Conservation (phyloP, 148 eudicot genomes). For the Rheum nobile region DNA sequence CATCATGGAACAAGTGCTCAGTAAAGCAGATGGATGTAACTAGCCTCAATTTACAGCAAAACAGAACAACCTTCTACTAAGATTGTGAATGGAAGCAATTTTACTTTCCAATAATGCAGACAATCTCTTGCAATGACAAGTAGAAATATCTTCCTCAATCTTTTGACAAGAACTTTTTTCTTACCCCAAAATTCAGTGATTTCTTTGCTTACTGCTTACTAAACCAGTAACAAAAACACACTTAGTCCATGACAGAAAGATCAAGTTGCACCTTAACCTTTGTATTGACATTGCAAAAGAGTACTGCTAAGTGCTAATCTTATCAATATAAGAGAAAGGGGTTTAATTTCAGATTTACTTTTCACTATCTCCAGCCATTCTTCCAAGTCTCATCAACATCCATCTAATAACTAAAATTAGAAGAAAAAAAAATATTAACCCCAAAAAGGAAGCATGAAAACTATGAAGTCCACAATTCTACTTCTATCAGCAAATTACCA, state of each 20-base stretch:
- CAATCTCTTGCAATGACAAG: neutral
- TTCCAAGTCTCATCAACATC: neutral
- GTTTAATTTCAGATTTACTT: neutral
- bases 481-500: neutral
- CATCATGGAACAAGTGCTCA: neutral
- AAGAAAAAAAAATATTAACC: neutral
- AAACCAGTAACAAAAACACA: neutral
- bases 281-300: neutral
- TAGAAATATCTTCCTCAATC: neutral
- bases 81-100: neutral
- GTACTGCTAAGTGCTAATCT: neutral
- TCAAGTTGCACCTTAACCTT: neutral
- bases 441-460: neutral
- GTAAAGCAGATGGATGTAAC: conserved; percentile 7
- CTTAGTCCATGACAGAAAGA: neutral
- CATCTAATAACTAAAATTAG: neutral
- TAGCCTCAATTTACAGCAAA: neutral
- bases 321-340: neutral
- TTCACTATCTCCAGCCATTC: neutral
- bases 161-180: neutral
- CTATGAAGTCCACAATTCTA: neutral
- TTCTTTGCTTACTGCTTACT: neutral
- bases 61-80: neutral
- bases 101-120: neutral
- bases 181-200: neutral